A percentile compares a stretch with the other conserved stretches of the same genome.
Conservation (phyloP, 2,329 filamentous ascomycete species). For the Didymosphaeria variabile region DNA sequence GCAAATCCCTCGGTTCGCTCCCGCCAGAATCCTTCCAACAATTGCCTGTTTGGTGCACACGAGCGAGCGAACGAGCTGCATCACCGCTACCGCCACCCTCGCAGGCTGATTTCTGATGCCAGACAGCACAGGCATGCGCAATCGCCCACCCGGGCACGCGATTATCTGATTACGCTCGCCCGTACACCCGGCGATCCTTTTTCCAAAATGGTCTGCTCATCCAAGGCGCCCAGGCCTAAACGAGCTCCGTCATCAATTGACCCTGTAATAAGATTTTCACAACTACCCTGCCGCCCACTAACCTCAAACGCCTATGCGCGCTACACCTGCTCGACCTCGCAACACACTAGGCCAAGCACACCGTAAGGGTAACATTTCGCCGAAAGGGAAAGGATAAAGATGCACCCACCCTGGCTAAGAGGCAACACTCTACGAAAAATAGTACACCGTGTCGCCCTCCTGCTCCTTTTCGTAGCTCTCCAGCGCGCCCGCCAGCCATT, state of each 20-base stretch:
- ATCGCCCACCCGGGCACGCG: not conserved
- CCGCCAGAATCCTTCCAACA: conserved; percentile 11
- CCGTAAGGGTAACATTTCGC: not conserved
- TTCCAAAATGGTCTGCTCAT: conserved; percentile 7
- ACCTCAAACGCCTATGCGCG: conserved; percentile 19
- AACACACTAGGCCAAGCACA: not conserved
- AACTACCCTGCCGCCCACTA: conserved; percentile 3
- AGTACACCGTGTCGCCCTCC: conserved; percentile 39
- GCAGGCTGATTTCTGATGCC: too few species aligned
- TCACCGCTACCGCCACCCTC: too few species aligned
- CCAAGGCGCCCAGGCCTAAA: conserved; percentile 14
- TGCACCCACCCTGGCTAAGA: not conserved
- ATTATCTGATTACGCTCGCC: conserved; percentile 1
- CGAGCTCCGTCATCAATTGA: conserved; percentile 12
- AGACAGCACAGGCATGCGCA: too few species aligned
- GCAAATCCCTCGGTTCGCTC: conserved; percentile 15
- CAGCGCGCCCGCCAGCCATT: conserved; percentile 40
- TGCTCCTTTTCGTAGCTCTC: conserved; percentile 41
- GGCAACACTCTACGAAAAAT: conserved; percentile 28
- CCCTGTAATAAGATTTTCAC: conserved; percentile 16
- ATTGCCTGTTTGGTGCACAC: conserved; percentile 15
- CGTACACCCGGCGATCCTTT: not conserved
- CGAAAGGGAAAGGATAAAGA: not conserved
- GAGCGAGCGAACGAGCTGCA: too few species aligned
- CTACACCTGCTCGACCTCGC: conserved; percentile 21